These are phyloP conservation scores for Urochloa ruziziensis DNA, from an alignment of 176 grass and related monocot genomes.

Conservation along the genomic window DNA sequence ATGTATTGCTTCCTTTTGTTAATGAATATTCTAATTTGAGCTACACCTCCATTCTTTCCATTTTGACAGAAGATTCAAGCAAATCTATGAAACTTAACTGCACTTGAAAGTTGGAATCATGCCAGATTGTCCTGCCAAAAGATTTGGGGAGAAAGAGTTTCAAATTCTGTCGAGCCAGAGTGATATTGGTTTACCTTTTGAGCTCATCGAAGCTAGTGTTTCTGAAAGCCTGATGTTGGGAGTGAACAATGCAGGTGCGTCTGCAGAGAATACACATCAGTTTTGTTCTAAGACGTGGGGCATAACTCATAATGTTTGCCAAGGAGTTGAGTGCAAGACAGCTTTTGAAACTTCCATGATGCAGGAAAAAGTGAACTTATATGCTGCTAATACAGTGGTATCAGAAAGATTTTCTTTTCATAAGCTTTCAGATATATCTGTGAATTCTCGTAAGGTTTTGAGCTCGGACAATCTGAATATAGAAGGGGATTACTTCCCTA, in stretches of 20 bases:
- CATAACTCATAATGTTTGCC: conserved; percentile 35
- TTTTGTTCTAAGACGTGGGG: conserved; percentile 36
- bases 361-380: conserved; percentile 52
- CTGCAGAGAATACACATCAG: conserved; percentile 33
- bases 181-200: conserved; percentile 37
- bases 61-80: conserved; percentile 5
- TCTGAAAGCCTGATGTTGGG: conserved; percentile 49
- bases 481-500: conserved; percentile 58
- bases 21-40: neutral
- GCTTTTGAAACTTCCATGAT: conserved; percentile 43
- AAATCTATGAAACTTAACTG: neutral
- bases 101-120: conserved; percentile 33
- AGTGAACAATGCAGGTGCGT: conserved; percentile 37
- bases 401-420: conserved; percentile 53
- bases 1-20: neutral
- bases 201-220: conserved; percentile 39
- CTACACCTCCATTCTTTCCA: neutral
- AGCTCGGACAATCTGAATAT: conserved; percentile 39
- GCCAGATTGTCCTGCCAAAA: conserved; percentile 40
- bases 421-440: conserved; percentile 42
- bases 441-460: conserved; percentile 32
- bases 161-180: conserved; percentile 45
- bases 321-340: conserved; percentile 46
- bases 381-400: conserved; percentile 38
- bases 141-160: conserved; percentile 34